Conservation (phyloP, 202 grass and related monocot species). For the Zizania palustris region DNA sequence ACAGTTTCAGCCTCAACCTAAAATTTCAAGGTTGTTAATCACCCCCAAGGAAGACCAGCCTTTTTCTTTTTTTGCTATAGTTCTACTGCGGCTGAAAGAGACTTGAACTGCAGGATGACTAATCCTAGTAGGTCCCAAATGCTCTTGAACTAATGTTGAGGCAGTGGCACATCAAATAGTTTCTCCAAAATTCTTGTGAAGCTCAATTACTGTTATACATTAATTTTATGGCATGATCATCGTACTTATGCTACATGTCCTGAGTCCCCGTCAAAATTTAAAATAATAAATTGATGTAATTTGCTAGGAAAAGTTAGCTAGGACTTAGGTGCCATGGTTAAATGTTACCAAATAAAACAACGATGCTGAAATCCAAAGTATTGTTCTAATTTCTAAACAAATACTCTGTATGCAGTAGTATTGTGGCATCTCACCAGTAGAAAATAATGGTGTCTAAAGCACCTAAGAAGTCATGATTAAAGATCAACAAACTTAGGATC, state of each 20-base stretch:
- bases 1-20: conserved; percentile 31
- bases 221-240: conserved; percentile 15
- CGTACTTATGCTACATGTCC: not conserved
- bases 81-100: conserved; percentile 13
- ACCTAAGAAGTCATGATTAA: conserved; percentile 28
- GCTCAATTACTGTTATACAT: conserved; percentile 6
- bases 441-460: conserved; percentile 12
- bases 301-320: conserved; percentile 5
- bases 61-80: conserved; percentile 51
- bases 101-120: conserved; percentile 25
- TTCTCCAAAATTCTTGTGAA: conserved; percentile 29
- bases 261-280: conserved; percentile 4
- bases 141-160: not conserved
- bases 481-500: not conserved
- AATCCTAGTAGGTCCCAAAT: conserved; percentile 5
- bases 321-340: not conserved
- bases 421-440: not conserved
- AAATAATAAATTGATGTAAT: not conserved
- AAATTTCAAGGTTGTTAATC: conserved; percentile 37
- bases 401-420: conserved; percentile 10
- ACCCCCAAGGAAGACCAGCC: conserved; percentile 38
- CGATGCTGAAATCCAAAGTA: conserved; percentile 34
- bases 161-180: not conserved
- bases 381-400: conserved; percentile 22
- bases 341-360: conserved; percentile 29